Conservation (phyloP, 495 filamentous ascomycete genomes). For the Neurospora discreta region DNA sequence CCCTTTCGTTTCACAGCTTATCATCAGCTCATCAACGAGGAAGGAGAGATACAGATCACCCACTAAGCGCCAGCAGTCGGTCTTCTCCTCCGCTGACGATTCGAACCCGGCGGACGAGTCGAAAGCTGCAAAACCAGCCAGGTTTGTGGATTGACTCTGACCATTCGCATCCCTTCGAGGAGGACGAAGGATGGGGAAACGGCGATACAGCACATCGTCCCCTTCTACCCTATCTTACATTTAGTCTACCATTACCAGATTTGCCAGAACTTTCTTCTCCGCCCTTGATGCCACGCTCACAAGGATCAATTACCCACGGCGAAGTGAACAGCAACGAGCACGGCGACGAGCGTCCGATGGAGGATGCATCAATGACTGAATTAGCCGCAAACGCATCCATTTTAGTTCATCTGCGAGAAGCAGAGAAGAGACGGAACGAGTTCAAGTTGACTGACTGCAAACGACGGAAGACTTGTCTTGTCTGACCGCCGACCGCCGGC, state of each 20-base stretch:
- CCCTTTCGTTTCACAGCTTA: not conserved
- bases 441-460: not conserved
- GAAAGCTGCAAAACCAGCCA: not conserved
- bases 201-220: not conserved
- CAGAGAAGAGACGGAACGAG: not conserved
- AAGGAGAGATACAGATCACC: not conserved
- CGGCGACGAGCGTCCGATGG: not conserved
- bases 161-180: not conserved
- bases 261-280: not conserved
- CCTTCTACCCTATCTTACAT: not conserved
- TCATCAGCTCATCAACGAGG: not conserved
- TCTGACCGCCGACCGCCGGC: not conserved
- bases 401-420: not conserved
- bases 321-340: not conserved
- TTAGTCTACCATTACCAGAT: not conserved
- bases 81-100: not conserved
- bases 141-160: not conserved
- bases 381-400: not conserved
- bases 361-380: not conserved
- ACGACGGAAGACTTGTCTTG: not conserved
- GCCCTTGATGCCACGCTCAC: not conserved
- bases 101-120: not conserved
- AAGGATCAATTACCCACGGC: not conserved
- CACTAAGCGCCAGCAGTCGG: not conserved
- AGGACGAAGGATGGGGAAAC: not conserved